Percentiles rank a stretch among this genome's conserved stretches.
Evolutionary conservation across 805 yeast genomes (phyloP).

Genomic region (Wickerhamomyces rabaulensis): DNA sequence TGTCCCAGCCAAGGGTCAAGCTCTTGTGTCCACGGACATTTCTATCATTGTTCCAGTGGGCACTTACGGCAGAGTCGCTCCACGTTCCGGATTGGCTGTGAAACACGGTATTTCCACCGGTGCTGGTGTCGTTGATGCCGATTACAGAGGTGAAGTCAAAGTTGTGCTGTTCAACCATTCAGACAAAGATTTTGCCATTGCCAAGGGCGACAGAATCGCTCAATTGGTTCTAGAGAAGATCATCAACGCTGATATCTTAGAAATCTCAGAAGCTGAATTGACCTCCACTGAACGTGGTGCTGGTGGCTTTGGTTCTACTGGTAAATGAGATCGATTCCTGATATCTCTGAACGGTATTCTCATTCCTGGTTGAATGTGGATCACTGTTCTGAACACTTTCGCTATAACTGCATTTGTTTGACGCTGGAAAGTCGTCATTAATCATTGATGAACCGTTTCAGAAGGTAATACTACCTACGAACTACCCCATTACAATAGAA

Average conservation of each 20-base stretch:
- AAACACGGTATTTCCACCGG: conserved; percentile 95
- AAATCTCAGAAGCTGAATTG: conserved; percentile 54
- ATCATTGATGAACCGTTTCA: too few species aligned
- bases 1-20: conserved; percentile 88
- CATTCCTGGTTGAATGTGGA: too few species aligned
- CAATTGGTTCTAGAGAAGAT: conserved; percentile 89
- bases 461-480: too few species aligned
- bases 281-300: conserved; percentile 79
- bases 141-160: conserved; percentile 92
- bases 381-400: too few species aligned
- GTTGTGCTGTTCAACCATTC: conserved; percentile 86
- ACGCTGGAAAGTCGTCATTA: too few species aligned
- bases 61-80: conserved; percentile 96
- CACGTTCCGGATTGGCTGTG: conserved; percentile 94
- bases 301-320: conserved; percentile 96
- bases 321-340: too few species aligned
- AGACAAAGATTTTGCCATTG: conserved; percentile 62
- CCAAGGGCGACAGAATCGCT: conserved; percentile 88
- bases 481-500: too few species aligned
- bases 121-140: conserved; percentile 97
- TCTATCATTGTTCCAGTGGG: conserved; percentile 87
- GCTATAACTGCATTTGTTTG: too few species aligned
- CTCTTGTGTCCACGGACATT: conserved; percentile 81
- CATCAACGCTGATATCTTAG: conserved; percentile 67
- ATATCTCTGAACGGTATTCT: too few species aligned